A percentile compares a stretch with the other conserved stretches of the same genome.
Conservation (phyloP, 352 stramenopile genomes). For the Globisporangium viniferum region DNA sequence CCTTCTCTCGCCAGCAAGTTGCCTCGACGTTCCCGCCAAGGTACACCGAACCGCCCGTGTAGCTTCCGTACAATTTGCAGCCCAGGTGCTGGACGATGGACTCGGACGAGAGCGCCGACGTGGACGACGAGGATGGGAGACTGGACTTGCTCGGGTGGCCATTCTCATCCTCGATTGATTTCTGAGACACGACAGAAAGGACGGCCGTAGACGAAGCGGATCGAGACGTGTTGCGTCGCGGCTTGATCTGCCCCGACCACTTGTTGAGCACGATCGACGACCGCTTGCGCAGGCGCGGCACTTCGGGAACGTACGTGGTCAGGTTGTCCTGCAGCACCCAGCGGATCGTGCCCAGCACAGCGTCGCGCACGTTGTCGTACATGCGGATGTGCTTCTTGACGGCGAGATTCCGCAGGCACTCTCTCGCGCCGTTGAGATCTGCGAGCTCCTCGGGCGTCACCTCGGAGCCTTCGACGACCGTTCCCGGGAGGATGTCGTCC, state of each 20-base stretch:
- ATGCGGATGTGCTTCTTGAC: constrained; percentile 40
- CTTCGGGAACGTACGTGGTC: constrained; percentile 34
- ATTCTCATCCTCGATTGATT: constrained; percentile 28
- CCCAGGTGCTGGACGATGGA: constrained; percentile 42
- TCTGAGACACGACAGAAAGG: constrained; percentile 35
- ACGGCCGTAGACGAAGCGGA: constrained; percentile 62
- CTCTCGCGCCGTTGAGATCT: constrained; percentile 79
- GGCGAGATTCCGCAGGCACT: constrained; percentile 73
- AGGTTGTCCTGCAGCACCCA: constrained; percentile 53
- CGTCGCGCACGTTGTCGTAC: constrained; percentile 45
- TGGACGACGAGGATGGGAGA: constrained; percentile 1
- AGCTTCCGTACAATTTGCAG: constrained; percentile 42
- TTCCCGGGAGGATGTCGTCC: constrained; percentile 60
- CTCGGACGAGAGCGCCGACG: constrained; percentile 18
- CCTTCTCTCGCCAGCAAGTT: constrained; percentile 71
- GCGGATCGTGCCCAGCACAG: constrained; percentile 43
- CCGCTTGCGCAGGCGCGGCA: constrained; percentile 63
- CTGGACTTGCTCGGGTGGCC: constrained; percentile 11
- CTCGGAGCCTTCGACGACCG: constrained; percentile 42
- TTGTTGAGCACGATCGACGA: constrained; percentile 76
- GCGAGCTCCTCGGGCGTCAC: constrained; percentile 64
- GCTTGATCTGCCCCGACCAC: constrained; percentile 53
- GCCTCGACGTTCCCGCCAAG: constrained; percentile 70
- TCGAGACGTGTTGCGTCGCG: constrained; percentile 47
- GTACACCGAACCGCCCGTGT: constrained; percentile 58